Conservation (phyloP, 176 grass and related monocot genomes). For the Saccharum officinarum region DNA sequence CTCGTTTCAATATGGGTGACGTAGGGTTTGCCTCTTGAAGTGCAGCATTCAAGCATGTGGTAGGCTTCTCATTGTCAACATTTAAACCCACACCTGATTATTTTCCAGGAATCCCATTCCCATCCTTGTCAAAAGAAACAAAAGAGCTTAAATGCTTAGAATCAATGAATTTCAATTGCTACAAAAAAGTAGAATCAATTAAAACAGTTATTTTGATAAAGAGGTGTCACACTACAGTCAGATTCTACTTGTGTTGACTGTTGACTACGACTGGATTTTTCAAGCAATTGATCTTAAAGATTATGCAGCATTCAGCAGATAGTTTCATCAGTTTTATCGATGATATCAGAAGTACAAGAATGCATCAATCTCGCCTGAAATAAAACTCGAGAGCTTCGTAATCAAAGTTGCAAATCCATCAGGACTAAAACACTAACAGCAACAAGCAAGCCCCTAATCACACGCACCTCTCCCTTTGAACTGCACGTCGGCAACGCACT, state of each 20-base stretch:
- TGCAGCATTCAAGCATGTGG: slow-evolving; percentile 69
- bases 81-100: slow-evolving; percentile 87
- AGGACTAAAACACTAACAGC: background rate
- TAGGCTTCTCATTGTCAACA: slow-evolving; percentile 16
- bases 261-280: background rate
- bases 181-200: background rate
- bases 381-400: background rate
- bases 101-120: background rate
- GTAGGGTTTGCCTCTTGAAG: slow-evolving; percentile 50
- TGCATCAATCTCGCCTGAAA: background rate
- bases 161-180: too few species aligned
- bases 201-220: background rate
- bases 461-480: slow-evolving; percentile 88
- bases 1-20: slow-evolving; percentile 46
- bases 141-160: too few species aligned
- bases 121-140: too few species aligned
- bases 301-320: background rate
- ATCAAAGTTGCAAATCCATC: background rate
- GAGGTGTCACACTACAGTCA: background rate
- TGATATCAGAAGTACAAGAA: background rate
- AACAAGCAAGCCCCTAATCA: background rate
- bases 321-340: background rate
- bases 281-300: background rate
- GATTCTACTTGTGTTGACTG: background rate
- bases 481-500: slow-evolving; percentile 53